A percentile compares a stretch with the other conserved stretches of the same genome.
Evolutionary conservation across 1,139 yeast genomes (phyloP).

Genomic region (Nematodospora anomalae): DNA sequence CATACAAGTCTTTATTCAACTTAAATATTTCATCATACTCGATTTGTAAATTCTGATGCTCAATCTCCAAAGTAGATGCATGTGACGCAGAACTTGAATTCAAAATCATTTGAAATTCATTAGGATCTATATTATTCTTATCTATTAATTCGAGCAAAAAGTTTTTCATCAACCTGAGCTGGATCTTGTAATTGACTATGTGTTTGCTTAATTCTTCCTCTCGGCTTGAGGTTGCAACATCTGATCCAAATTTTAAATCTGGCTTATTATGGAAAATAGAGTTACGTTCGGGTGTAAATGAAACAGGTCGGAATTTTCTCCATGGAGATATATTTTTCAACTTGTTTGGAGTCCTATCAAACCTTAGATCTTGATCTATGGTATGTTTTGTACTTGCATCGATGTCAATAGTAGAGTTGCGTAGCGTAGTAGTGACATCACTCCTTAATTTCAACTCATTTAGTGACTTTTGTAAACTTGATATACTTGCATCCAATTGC

Average conservation of each 20-base stretch:
- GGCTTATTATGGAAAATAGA: slow-evolving; percentile 15
- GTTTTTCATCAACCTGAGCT: slow-evolving; percentile 42
- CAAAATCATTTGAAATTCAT: slow-evolving; percentile 4
- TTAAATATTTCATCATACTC: slow-evolving; percentile 38
- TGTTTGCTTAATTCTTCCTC: slow-evolving; percentile 39
- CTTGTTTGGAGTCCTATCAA: slow-evolving; percentile 2
- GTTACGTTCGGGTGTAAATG: slow-evolving; percentile 11
- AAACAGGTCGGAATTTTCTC: slow-evolving; percentile 32
- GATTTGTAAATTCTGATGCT: slow-evolving; percentile 22
- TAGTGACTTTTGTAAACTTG: slow-evolving; percentile 24
- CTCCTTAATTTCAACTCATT: slow-evolving; percentile 17
- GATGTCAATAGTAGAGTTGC: slow-evolving; percentile 16
- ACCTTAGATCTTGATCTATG: background rate
- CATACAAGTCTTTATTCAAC: slow-evolving; percentile 41
- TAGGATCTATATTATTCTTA: slow-evolving; percentile 17
- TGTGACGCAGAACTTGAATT: slow-evolving; percentile 16
- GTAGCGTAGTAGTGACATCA: slow-evolving; percentile 15
- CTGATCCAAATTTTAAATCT: slow-evolving; percentile 8
- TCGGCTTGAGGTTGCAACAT: slow-evolving; percentile 17
- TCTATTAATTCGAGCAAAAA: slow-evolving; percentile 41
- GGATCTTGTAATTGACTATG: slow-evolving; percentile 44
- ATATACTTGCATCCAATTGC: slow-evolving; percentile 25
- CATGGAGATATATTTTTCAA: slow-evolving; percentile 25
- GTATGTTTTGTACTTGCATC: slow-evolving; percentile 1
- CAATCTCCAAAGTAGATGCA: slow-evolving; percentile 11